Evolutionary conservation across 1,139 yeast genomes (phyloP).

Genomic region (Scheffersomyces cryptocercus): DNA sequence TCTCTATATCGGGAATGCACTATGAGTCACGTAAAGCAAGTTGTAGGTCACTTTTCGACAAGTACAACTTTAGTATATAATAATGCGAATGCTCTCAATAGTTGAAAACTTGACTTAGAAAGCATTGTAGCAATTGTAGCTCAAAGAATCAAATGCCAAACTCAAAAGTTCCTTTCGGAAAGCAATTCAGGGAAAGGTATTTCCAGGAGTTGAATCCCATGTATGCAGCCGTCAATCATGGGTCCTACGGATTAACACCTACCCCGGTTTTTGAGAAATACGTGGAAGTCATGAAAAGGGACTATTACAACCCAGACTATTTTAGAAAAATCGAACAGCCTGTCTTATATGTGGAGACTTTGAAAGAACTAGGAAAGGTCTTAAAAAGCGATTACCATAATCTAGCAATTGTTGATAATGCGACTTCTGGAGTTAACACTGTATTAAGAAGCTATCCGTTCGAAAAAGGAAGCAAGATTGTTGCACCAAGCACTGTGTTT

Average conservation of each 20-base stretch:
- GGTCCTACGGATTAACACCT: slow-evolving; percentile 55
- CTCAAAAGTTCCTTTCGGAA: slow-evolving; percentile 45
- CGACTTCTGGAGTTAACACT: slow-evolving; percentile 63
- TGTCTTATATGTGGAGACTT: slow-evolving; percentile 25
- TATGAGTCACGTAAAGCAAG: no score
- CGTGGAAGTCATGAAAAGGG: slow-evolving; percentile 23
- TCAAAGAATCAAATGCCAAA: neutral
- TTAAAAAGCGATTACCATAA: slow-evolving; percentile 45
- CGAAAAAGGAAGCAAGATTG: slow-evolving; percentile 53
- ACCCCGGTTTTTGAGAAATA: slow-evolving; percentile 34
- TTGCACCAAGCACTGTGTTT: slow-evolving; percentile 55
- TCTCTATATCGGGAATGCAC: no score
- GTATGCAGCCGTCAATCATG: slow-evolving; percentile 52
- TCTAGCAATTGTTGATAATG: slow-evolving; percentile 56
- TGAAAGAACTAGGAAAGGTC: slow-evolving; percentile 36
- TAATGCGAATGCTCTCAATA: no score
- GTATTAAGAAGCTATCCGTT: slow-evolving; percentile 58
- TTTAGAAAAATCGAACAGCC: slow-evolving; percentile 28
- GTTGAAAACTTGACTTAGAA: no score
- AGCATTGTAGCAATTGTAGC: no score
- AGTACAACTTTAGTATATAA: no score
- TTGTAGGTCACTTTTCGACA: no score
- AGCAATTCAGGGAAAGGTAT: slow-evolving; percentile 45
- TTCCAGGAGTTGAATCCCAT: slow-evolving; percentile 41
- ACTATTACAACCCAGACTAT: slow-evolving; percentile 42